Conservation (phyloP, 148 eudicot genomes). For the Chenopodium formosanum region DNA sequence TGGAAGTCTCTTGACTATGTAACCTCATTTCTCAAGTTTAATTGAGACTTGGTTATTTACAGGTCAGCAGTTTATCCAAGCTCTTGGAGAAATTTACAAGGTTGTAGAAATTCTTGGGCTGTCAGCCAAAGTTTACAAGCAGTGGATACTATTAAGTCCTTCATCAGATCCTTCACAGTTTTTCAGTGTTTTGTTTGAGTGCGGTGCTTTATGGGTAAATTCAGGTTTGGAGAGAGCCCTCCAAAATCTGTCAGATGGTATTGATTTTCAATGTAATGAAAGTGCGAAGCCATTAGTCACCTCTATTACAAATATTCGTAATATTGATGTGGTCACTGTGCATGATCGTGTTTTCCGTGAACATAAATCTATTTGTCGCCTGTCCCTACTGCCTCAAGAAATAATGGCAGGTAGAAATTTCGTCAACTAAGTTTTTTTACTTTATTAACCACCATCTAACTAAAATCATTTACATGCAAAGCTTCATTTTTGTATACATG, state of each 20-base stretch:
- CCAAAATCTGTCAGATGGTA: conserved; percentile 32
- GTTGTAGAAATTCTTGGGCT: conserved; percentile 54
- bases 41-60: conserved; percentile 25
- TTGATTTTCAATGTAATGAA: conserved; percentile 31
- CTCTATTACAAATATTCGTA: conserved; percentile 46
- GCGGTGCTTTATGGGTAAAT: conserved; percentile 54
- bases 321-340: conserved; percentile 45
- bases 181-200: conserved; percentile 50
- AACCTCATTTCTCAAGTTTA: neutral
- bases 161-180: conserved; percentile 28
- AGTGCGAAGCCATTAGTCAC: conserved; percentile 37
- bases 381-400: conserved; percentile 52
- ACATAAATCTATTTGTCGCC: conserved; percentile 46
- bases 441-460: neutral
- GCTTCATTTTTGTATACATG: neutral
- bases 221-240: conserved; percentile 69
- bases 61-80: conserved; percentile 58
- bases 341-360: conserved; percentile 35
- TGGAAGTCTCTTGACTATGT: neutral
- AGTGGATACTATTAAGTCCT: conserved; percentile 47
- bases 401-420: conserved; percentile 56
- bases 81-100: conserved; percentile 79
- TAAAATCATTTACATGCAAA: neutral
- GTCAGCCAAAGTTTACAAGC: conserved; percentile 61
- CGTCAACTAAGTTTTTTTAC: neutral